Evolutionary conservation across 208 protist species (phyloP).

Genomic region (Wallacemonas sp.): DNA sequence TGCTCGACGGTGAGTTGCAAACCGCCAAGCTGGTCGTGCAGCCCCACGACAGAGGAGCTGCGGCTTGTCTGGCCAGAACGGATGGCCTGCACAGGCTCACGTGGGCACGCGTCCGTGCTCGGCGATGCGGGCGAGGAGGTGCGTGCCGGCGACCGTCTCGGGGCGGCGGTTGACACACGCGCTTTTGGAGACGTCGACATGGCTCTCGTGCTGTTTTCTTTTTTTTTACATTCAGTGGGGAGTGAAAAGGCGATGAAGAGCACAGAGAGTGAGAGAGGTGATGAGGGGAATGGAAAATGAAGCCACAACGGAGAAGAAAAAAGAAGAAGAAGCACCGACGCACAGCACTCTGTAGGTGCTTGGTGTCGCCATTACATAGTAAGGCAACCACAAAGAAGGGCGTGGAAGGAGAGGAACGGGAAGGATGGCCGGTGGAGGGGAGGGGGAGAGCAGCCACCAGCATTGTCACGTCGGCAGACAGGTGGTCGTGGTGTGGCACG

Average conservation of each 20-base stretch:
- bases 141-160: background rate
- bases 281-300: background rate
- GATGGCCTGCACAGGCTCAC: background rate
- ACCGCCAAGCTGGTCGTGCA: constrained; percentile 4
- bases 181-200: background rate
- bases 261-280: background rate
- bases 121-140: background rate
- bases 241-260: background rate
- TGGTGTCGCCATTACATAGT: no score
- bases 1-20: constrained; percentile 15
- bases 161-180: constrained; percentile 2
- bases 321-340: background rate
- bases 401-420: no score
- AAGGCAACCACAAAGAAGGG: no score
- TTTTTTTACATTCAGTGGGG: no score
- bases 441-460: no score
- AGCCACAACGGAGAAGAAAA: constrained; percentile 20
- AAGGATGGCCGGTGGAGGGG: no score
- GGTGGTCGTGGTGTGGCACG: no score
- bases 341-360: no score
- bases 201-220: no score
- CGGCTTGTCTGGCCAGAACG: background rate
- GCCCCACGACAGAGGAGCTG: background rate
- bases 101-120: background rate
- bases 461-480: no score